These are phyloP conservation scores for Cyclaneusma minus DNA, from an alignment of 2,329 filamentous ascomycete genomes.

Conservation along the genomic window DNA sequence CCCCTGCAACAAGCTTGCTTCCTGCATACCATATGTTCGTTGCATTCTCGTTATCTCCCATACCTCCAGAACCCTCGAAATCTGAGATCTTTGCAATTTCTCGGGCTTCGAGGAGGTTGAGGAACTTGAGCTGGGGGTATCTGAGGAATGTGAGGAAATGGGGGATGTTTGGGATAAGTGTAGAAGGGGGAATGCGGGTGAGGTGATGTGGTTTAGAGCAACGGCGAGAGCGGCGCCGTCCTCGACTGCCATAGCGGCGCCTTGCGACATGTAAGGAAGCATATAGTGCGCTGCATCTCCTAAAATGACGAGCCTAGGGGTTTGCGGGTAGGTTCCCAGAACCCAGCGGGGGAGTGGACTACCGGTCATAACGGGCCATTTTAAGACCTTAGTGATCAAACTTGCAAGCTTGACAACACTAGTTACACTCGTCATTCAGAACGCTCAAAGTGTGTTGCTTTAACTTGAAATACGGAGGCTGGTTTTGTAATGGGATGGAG, in stretches of 20 bases:
- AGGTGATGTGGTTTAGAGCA: slow-evolving; percentile 16
- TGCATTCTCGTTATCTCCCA: slow-evolving; percentile 24
- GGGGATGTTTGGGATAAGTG: slow-evolving; percentile 25
- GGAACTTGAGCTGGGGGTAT: slow-evolving; percentile 25
- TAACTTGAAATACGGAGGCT: too few species aligned
- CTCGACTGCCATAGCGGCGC: slow-evolving; percentile 28
- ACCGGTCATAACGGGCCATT: slow-evolving; percentile 26
- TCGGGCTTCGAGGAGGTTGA: slow-evolving; percentile 19
- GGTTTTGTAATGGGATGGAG: too few species aligned
- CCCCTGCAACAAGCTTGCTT: slow-evolving; percentile 22
- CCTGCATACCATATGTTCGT: slow-evolving; percentile 24
- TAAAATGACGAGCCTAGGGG: slow-evolving; percentile 21
- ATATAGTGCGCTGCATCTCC: slow-evolving; percentile 28
- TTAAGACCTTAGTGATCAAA: slow-evolving; percentile 1
- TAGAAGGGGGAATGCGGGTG: too few species aligned
- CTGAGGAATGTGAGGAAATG: slow-evolving; percentile 26
- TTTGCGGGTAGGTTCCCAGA: slow-evolving; percentile 21
- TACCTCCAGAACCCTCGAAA: slow-evolving; percentile 21
- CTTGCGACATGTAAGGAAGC: slow-evolving; percentile 27
- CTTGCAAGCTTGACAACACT: background rate
- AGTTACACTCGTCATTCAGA: too few species aligned
- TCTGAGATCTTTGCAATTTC: slow-evolving; percentile 17
- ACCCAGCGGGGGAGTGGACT: slow-evolving; percentile 24
- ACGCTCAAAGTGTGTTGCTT: too few species aligned
- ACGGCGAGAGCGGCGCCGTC: slow-evolving; percentile 23